phyloP scores from a whole-genome alignment of 257 asterid genomes.

The Parsonsia alboflavescens region DNA sequence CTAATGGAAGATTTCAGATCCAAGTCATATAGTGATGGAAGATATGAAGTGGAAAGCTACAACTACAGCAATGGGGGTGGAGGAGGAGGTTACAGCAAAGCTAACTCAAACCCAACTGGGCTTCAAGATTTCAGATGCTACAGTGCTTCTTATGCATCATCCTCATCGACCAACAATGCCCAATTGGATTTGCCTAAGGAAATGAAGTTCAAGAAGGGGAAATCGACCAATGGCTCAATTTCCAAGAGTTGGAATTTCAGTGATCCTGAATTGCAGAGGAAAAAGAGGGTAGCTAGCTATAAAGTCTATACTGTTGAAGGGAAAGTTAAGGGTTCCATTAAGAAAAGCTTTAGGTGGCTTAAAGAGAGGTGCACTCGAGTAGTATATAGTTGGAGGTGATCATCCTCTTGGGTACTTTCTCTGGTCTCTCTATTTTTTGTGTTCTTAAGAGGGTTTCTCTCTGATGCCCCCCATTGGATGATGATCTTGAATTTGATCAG shows the following conservation, averaged over 20 bases:
- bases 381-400: conserved; percentile 41
- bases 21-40: conserved; percentile 34
- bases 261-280: conserved; percentile 83
- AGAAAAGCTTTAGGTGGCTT: conserved; percentile 67
- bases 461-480: not conserved
- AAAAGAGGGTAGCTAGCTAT: conserved; percentile 76
- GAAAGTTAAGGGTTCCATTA: conserved; percentile 63
- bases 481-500: conserved; percentile 2
- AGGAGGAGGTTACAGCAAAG: conserved; percentile 5
- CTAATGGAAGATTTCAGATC: conserved; percentile 55
- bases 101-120: conserved; percentile 38
- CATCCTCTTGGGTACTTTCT: not conserved
- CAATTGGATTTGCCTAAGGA: conserved; percentile 44
- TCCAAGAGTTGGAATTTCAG: conserved; percentile 53
- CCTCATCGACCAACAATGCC: conserved; percentile 24
- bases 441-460: conserved; percentile 2
- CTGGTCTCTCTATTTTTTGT: not conserved
- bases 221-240: conserved; percentile 41
- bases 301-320: conserved; percentile 75
- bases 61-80: conserved; percentile 6
- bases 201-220: conserved; percentile 63
- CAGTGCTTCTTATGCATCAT: conserved; percentile 60
- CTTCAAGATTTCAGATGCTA: conserved; percentile 68
- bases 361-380: conserved; percentile 48
- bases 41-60: conserved; percentile 31